Base-by-base conservation (phyloP, 495 filamentous ascomycete species). In the Penicillium daleae region DNA sequence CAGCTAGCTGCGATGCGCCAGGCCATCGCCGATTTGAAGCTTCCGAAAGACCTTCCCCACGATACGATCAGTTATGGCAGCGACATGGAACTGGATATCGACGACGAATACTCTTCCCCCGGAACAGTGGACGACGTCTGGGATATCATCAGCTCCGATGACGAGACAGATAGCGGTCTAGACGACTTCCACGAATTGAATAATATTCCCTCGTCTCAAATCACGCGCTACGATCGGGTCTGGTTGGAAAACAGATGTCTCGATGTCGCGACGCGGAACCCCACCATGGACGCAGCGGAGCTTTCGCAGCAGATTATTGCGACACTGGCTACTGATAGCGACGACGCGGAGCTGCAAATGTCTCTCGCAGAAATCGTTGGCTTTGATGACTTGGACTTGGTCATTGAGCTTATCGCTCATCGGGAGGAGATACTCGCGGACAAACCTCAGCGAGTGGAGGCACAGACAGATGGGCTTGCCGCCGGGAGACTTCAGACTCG, bases 321-420 rank as follows among this genome's bases (percentile, higher is more conserved):
- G 6, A 76, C 89, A 8, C 69, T 96, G 54, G 84, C 81, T 5
- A 86, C 89, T 26, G 85, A 90, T 67, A 81, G 78, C 59, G 79
- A 82, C 29, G 92, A 97, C 66, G 90, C 93, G 22, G 91, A 93
- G 66, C 76, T 98, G 8, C 95, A 98, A 74, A 92, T 91, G 73
- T 85, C 85, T 21, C 81, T 99, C n/a, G 91, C 90, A 0, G 96
- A 99, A 68, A 87, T 97, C 59, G 80, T 98, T 54, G 95, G 95
- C 0, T 97, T 91, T 69, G 91, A 93, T 60, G 93, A 98, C 66
- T 77, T 98, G 15, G 93, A 98, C 57, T 85, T 97, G 58, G 85
- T 98, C 35, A 90, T 91, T 60, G 90, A 96, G 59, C 75, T 98
- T 26, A 89, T 97, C 60, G 78, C 84, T 5, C 89, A 92, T 66